Conservation (phyloP, 2,329 filamentous ascomycete genomes). For the Daldinia sp. region DNA sequence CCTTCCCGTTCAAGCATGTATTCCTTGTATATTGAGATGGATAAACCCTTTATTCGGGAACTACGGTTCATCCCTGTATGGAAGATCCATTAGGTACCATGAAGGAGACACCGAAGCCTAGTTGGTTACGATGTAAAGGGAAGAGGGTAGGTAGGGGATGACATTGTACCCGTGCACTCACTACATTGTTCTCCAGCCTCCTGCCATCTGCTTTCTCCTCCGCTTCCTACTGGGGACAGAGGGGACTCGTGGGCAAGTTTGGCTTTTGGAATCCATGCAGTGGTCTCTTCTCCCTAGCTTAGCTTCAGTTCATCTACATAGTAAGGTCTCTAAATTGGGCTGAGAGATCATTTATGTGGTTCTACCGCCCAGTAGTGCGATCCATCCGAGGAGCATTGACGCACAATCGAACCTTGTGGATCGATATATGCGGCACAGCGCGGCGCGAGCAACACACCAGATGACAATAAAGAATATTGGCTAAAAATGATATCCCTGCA, state of each 20-base stretch:
- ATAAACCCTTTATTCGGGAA: conserved; percentile 21
- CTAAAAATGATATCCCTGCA: conserved; percentile 47
- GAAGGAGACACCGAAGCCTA: conserved; percentile 12
- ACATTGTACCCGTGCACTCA: neutral
- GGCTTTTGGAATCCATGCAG: conserved; percentile 6
- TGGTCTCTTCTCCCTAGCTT: conserved; percentile 12
- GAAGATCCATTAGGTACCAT: neutral
- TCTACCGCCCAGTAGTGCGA: conserved; percentile 9
- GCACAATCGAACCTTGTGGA: conserved; percentile 30
- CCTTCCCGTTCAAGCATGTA: conserved; percentile 28
- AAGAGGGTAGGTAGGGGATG: neutral
- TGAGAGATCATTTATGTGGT: conserved; percentile 9
- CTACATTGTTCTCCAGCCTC: neutral
- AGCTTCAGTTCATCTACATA: conserved; percentile 3
- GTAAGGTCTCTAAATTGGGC: conserved; percentile 2
- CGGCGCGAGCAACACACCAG: conserved; percentile 15
- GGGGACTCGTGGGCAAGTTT: neutral
- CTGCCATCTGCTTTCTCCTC: neutral
- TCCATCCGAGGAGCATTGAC: conserved; percentile 21
- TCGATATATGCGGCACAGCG: conserved; percentile 30
- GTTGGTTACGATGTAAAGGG: neutral
- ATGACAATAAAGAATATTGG: conserved; percentile 19
- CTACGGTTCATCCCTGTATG: conserved; percentile 11
- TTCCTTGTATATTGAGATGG: conserved; percentile 21
- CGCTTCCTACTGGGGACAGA: neutral